A percentile compares a stretch with the other conserved stretches of the same genome.
These are phyloP conservation scores for Penicillium soppii DNA, from an alignment of 495 filamentous ascomycete genomes.

Conservation along the genomic window DNA sequence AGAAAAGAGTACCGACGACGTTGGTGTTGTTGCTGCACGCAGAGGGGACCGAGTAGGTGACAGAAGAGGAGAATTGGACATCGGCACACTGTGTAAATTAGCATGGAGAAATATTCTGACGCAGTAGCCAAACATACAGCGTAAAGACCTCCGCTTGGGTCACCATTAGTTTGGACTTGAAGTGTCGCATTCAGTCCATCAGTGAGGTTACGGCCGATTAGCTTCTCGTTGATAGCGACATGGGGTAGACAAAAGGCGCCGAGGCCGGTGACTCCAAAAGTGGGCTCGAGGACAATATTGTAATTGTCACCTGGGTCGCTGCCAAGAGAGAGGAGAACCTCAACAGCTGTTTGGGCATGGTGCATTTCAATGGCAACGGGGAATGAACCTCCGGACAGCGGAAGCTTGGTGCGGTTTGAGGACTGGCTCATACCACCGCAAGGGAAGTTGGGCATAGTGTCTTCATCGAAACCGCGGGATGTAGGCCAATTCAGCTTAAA, in stretches of 20 bases:
- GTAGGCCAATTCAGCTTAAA: conserved; percentile 59
- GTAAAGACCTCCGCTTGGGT: conserved; percentile 54
- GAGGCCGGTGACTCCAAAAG: conserved; percentile 50
- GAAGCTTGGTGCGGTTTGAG: conserved; percentile 49
- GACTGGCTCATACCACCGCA: conserved; percentile 56
- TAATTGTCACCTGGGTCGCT: conserved; percentile 50
- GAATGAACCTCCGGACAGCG: conserved; percentile 48
- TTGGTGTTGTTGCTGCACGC: conserved; percentile 55
- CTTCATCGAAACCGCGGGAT: conserved; percentile 54
- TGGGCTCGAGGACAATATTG: conserved; percentile 52
- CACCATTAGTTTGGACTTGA: conserved; percentile 57
- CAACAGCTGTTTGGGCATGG: conserved; percentile 53
- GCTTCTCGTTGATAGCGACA: conserved; percentile 38
- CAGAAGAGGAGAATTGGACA: conserved; percentile 50
- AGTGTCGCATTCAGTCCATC: conserved; percentile 61
- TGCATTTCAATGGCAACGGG: conserved; percentile 54
- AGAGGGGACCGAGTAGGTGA: conserved; percentile 28
- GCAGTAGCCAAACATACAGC: conserved; percentile 39
- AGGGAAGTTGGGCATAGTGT: conserved; percentile 49
- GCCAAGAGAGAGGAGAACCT: conserved; percentile 57
- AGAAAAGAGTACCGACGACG: conserved; percentile 33
- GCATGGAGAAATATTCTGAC: not conserved
- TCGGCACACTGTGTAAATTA: conserved; percentile 54
- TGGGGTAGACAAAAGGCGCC: conserved; percentile 57
- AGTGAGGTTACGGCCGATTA: conserved; percentile 31